A percentile compares a stretch with the other conserved stretches of the same genome.
phyloP scores from a whole-genome alignment of 2,329 filamentous ascomycete genomes.

The Drechslerella coelobrocha region DNA sequence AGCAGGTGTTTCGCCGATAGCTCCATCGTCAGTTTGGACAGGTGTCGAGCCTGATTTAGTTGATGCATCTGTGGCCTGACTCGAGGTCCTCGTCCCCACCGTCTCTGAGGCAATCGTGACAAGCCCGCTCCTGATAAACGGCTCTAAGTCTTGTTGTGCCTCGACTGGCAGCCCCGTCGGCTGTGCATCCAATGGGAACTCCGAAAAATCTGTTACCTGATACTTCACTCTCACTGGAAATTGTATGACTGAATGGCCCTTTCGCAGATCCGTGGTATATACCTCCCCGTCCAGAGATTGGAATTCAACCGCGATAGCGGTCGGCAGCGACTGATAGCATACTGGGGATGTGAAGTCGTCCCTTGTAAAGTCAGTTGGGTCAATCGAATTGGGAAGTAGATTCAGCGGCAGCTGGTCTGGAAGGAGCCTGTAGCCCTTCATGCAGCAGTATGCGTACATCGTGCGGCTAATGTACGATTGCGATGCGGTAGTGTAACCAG shows the following conservation, averaged over 20 bases:
- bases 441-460: conserved; percentile 40
- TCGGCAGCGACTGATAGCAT: conserved; percentile 24
- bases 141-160: conserved; percentile 13
- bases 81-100: background rate
- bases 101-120: conserved; percentile 24
- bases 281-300: conserved; percentile 10
- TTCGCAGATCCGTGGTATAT: conserved; percentile 23
- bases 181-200: conserved; percentile 31
- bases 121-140: conserved; percentile 25
- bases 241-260: conserved; percentile 26
- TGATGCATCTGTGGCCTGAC: conserved; percentile 1
- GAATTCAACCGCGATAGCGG: conserved; percentile 13
- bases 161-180: conserved; percentile 25
- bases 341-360: background rate
- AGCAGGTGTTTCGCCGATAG: background rate
- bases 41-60: background rate
- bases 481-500: conserved; percentile 14
- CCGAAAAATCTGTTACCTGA: conserved; percentile 28
- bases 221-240: conserved; percentile 30
- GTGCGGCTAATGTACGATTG: conserved; percentile 37
- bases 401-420: background rate
- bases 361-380: conserved; percentile 4
- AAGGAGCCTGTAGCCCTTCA: conserved; percentile 20
- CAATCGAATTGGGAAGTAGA: conserved; percentile 6
- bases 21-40: background rate